phyloP scores from a whole-genome alignment of 768 basidiomycete genomes.

The Lactifluus echinatus region DNA sequence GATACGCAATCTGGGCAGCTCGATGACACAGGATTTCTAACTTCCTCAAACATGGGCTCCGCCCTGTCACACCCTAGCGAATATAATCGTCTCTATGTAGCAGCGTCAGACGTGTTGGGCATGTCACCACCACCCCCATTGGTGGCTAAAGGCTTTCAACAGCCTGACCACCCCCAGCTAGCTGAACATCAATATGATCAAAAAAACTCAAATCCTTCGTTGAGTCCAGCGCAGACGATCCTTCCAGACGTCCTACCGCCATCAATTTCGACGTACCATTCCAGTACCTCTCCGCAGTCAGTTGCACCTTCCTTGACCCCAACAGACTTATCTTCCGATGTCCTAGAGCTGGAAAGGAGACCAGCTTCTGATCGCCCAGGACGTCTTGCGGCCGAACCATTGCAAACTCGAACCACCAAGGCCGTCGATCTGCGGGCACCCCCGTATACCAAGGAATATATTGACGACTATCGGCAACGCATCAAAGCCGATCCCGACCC shows the following conservation, averaged over 20 bases:
- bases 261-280: not conserved
- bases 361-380: constrained; percentile 49
- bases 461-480: constrained; percentile 93
- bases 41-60: constrained; percentile 8
- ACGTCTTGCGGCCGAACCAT: constrained; percentile 47
- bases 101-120: constrained; percentile 74
- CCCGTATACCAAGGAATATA: constrained; percentile 91
- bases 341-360: constrained; percentile 49
- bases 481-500: constrained; percentile 98
- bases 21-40: not conserved
- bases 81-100: constrained; percentile 57
- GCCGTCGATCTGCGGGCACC: constrained; percentile 76
- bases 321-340: constrained; percentile 22
- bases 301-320: constrained; percentile 20
- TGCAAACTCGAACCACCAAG: constrained; percentile 60
- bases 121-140: constrained; percentile 61
- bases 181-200: constrained; percentile 16
- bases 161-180: constrained; percentile 13
- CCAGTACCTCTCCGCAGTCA: constrained; percentile 1
- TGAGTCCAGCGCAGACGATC: constrained; percentile 14
- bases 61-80: constrained; percentile 27
- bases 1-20: not conserved
- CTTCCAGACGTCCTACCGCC: not conserved
- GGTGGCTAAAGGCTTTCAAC: constrained; percentile 11
- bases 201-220: not conserved